phyloP scores from a whole-genome alignment of 2,329 filamentous ascomycete genomes.

The Arthrobotrys sphaeroides region DNA sequence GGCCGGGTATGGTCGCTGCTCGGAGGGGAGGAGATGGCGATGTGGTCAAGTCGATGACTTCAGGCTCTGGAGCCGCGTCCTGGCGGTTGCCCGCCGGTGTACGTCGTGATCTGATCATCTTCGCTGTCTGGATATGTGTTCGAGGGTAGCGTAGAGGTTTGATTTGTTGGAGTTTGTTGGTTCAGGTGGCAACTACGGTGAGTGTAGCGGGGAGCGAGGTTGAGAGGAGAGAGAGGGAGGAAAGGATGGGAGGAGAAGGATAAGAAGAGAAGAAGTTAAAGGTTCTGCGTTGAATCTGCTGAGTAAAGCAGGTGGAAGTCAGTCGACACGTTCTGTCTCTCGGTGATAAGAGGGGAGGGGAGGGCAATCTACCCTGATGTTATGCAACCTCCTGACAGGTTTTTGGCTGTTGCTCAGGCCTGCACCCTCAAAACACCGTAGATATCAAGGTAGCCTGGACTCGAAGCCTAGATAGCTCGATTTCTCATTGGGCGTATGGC shows the following conservation, averaged over 20 bases:
- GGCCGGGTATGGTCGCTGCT: conserved; percentile 12
- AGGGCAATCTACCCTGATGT: not conserved
- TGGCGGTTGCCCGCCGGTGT: conserved; percentile 8
- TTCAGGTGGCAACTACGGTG: conserved; percentile 18
- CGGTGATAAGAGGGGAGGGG: not conserved
- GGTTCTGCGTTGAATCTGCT: not conserved
- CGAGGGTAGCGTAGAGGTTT: not conserved
- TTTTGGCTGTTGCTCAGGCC: conserved; percentile 7
- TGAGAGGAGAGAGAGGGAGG: conserved; percentile 1
- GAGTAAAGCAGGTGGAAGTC: not conserved
- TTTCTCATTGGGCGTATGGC: conserved; percentile 9
- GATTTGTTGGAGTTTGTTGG: conserved; percentile 1
- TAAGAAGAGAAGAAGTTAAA: not conserved
- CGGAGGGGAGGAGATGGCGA: conserved; percentile 43
- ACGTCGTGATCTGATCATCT: conserved; percentile 31
- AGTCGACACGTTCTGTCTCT: not conserved
- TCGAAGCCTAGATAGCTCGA: not conserved
- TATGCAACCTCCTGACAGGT: conserved; percentile 5
- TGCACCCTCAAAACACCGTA: not conserved
- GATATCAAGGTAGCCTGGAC: not conserved
- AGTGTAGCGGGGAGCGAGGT: conserved; percentile 11
- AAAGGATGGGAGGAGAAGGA: conserved; percentile 9
- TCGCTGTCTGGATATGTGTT: not conserved
- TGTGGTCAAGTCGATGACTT: conserved; percentile 40
- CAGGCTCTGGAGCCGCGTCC: conserved; percentile 7